Percentiles rank a stretch among this genome's conserved stretches.
Evolutionary conservation across 331 rosid genomes (phyloP).

Genomic region (Phaseolus coccineus): DNA sequence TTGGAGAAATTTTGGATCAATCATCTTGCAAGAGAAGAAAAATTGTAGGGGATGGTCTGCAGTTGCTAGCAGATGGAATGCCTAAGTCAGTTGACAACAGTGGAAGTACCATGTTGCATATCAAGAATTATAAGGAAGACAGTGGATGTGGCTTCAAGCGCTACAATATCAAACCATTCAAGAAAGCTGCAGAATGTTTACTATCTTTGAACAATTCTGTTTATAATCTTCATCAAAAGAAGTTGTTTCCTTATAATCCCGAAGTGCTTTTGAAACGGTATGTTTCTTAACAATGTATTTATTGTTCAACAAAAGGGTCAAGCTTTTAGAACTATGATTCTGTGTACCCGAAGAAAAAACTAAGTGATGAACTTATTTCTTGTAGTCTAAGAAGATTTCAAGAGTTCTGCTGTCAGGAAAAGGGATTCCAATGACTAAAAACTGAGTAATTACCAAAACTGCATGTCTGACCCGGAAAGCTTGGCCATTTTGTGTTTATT

Average conservation of each 20-base stretch:
- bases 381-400: conserved; percentile 75
- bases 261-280: conserved; percentile 81
- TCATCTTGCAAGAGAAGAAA: conserved; percentile 76
- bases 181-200: conserved; percentile 73
- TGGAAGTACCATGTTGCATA: conserved; percentile 30
- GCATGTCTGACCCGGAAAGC: conserved; percentile 26
- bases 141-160: conserved; percentile 43
- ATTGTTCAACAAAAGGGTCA: conserved; percentile 21
- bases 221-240: conserved; percentile 76
- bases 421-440: conserved; percentile 27
- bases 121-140: conserved; percentile 44
- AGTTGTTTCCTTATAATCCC: conserved; percentile 91
- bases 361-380: conserved; percentile 35
- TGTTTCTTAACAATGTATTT: conserved; percentile 37
- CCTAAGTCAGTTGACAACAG: conserved; percentile 39
- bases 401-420: conserved; percentile 58
- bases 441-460: conserved; percentile 37
- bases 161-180: conserved; percentile 44
- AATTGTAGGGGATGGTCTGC: conserved; percentile 41
- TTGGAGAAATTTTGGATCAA: conserved; percentile 47
- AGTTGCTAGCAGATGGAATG: conserved; percentile 37
- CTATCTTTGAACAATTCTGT: conserved; percentile 72
- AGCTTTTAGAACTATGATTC: conserved; percentile 5
- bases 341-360: not conserved
- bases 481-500: conserved; percentile 23